These are phyloP conservation scores for Byssochlamys sp. DNA, from an alignment of 2,329 filamentous ascomycete species.

Conservation along the genomic window DNA sequence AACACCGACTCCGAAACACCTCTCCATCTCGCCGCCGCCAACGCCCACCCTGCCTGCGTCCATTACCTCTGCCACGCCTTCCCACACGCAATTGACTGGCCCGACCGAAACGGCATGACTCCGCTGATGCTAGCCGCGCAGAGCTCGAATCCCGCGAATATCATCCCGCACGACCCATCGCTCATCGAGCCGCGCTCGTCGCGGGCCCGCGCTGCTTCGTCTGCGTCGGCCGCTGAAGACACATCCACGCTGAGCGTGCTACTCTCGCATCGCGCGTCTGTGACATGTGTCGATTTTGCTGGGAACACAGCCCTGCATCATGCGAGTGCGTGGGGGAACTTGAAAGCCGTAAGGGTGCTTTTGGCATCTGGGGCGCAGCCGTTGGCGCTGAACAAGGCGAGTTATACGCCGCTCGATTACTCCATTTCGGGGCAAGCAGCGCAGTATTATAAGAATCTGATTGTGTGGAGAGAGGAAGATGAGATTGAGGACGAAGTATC, in stretches of 20 bases:
- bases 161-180: constrained; percentile 4
- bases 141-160: constrained; percentile 10
- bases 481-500: constrained; percentile 38
- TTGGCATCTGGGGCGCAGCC: constrained; percentile 70
- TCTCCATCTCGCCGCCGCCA: constrained; percentile 64
- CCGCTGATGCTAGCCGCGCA: constrained; percentile 36
- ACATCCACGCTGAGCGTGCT: constrained; percentile 18
- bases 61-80: constrained; percentile 59
- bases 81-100: constrained; percentile 52
- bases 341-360: constrained; percentile 66
- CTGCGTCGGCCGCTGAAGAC: constrained; percentile 13
- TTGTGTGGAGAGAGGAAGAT: constrained; percentile 23
- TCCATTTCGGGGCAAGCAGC: constrained; percentile 73
- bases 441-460: constrained; percentile 69
- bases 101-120: constrained; percentile 55
- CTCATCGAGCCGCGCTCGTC: background rate
- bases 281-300: constrained; percentile 53
- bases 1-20: constrained; percentile 75
- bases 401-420: constrained; percentile 77
- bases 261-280: constrained; percentile 29
- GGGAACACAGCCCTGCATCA: constrained; percentile 86
- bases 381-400: constrained; percentile 61
- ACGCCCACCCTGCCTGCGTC: constrained; percentile 64
- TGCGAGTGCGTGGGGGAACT: constrained; percentile 69
- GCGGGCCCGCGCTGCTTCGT: background rate